Percentiles rank a stretch among this genome's conserved stretches.
Conservation (phyloP, 805 yeast genomes). For the Yamadazyma nakazawae region DNA sequence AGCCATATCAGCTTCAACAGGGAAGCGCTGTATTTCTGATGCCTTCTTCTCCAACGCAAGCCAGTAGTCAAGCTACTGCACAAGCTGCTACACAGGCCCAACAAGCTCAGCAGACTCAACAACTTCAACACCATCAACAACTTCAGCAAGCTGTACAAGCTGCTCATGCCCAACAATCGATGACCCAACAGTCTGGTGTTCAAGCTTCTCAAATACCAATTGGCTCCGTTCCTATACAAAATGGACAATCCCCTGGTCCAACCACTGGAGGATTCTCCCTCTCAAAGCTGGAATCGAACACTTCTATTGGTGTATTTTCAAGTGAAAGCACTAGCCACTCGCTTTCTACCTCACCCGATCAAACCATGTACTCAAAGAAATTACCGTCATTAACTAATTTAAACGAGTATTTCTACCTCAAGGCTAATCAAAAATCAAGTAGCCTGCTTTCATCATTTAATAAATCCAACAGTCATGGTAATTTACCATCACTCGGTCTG, state of each 20-base stretch:
- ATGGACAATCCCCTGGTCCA: background rate
- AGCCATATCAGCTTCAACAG: conserved; percentile 5
- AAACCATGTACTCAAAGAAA: conserved; percentile 7
- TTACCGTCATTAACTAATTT: conserved; percentile 29
- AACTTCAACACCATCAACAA: background rate
- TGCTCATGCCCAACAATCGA: background rate
- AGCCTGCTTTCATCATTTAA: conserved; percentile 4
- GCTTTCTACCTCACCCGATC: conserved; percentile 36
- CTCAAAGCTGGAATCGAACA: conserved; percentile 26
- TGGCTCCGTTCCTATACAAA: background rate
- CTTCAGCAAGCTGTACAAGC: background rate
- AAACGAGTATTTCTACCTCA: conserved; percentile 31
- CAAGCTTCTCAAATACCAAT: background rate
- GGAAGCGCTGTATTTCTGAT: conserved; percentile 10
- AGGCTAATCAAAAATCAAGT: conserved; percentile 10
- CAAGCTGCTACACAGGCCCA: background rate
- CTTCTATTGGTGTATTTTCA: conserved; percentile 28
- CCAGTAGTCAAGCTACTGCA: background rate
- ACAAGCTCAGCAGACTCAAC: background rate
- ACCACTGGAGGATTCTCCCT: conserved; percentile 4
- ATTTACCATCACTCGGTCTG: conserved; percentile 13
- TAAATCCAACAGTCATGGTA: conserved; percentile 14
- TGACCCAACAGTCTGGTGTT: background rate
- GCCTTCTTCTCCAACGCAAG: conserved; percentile 8
- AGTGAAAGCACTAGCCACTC: conserved; percentile 25